phyloP scores from a whole-genome alignment of 306 rosid species.

The Argentina anserina region DNA sequence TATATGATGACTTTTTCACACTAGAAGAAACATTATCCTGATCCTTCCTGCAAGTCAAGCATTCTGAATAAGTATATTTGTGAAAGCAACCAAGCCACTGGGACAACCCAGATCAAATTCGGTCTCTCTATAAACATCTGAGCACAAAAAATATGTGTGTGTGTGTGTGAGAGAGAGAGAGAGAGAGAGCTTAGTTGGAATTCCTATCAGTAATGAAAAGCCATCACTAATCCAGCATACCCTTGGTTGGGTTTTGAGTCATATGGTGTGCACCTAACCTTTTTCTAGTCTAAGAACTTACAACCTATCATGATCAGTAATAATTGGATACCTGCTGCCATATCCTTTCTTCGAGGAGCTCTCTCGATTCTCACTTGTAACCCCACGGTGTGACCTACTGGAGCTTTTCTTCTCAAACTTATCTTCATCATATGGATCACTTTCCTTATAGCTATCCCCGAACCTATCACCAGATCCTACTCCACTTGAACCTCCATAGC shows the following conservation, averaged over 20 bases:
- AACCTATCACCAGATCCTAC: constrained; percentile 44
- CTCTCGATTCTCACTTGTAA: constrained; percentile 38
- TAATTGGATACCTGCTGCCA: constrained; percentile 36
- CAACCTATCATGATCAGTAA: constrained; percentile 6
- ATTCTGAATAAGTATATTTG: constrained; percentile 25
- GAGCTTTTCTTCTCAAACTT: constrained; percentile 46
- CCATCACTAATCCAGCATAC: not conserved
- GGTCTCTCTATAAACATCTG: not conserved
- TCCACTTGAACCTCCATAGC: constrained; percentile 60
- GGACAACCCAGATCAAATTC: constrained; percentile 4
- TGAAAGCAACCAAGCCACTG: constrained; percentile 7
- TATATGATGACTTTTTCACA: constrained; percentile 49
- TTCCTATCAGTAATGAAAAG: not conserved
- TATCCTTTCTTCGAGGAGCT: constrained; percentile 57
- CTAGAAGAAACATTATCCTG: constrained; percentile 38
- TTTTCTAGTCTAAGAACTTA: not conserved
- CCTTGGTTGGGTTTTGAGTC: not conserved
- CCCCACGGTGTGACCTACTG: constrained; percentile 43
- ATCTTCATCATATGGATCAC: constrained; percentile 53
- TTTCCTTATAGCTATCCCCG: constrained; percentile 55
- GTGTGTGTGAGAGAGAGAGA: not conserved
- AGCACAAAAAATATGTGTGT: not conserved
- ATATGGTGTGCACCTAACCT: not conserved
- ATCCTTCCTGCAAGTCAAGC: constrained; percentile 54
- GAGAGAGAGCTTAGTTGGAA: not conserved